Evolutionary conservation across 805 yeast species (phyloP).

Genomic region (Tetrapisispora namnaoensis): DNA sequence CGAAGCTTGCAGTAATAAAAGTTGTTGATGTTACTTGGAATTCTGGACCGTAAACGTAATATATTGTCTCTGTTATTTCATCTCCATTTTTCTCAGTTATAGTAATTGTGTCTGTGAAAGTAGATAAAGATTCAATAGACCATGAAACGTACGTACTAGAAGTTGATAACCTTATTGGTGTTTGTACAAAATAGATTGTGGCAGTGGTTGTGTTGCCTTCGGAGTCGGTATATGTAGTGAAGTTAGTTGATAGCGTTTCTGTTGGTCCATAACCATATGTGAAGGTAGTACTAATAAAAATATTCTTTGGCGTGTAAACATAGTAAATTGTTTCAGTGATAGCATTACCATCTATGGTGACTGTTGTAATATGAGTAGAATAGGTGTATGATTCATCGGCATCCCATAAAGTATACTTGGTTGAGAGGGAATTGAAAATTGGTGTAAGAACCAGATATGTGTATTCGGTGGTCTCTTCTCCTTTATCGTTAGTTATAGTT

Average conservation of each 20-base stretch:
- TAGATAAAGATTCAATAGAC: neutral
- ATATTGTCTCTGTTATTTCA: conserved; percentile 1
- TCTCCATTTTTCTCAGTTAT: conserved; percentile 7
- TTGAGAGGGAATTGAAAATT: too few relatives aligned
- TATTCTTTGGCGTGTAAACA: neutral
- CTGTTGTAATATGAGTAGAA: conserved; percentile 2
- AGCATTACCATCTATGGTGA: conserved; percentile 1
- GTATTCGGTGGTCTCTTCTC: too few relatives aligned
- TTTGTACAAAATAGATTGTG: conserved; percentile 8
- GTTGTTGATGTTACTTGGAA: too few relatives aligned
- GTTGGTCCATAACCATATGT: neutral
- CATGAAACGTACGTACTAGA: neutral
- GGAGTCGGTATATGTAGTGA: neutral
- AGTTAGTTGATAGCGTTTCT: conserved; percentile 1
- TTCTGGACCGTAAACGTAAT: neutral
- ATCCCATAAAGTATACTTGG: neutral
- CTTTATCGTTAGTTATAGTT: too few relatives aligned
- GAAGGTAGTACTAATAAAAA: neutral
- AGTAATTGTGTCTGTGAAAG: conserved; percentile 2
- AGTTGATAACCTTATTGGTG: conserved; percentile 3
- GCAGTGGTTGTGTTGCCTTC: neutral
- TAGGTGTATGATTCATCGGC: neutral
- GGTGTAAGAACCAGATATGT: too few relatives aligned
- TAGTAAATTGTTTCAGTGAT: neutral
- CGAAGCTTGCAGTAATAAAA: too few relatives aligned